Conservation (phyloP, 257 asterid genomes). For the Anisodus acutangulus region DNA sequence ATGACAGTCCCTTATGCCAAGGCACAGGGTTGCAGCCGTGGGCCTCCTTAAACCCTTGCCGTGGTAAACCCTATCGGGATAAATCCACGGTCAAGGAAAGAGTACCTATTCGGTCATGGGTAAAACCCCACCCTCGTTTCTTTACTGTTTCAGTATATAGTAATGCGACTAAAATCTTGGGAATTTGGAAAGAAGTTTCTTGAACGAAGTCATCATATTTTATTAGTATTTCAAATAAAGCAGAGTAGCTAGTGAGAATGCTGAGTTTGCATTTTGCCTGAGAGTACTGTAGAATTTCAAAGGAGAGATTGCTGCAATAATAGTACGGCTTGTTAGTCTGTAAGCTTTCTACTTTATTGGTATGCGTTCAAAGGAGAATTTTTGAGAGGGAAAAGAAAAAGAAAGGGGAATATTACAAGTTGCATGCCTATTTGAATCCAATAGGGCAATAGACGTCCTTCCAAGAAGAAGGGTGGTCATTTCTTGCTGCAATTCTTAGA, state of each 20-base stretch:
- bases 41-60: too few species aligned
- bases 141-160: background rate
- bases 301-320: too few species aligned
- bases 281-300: background rate
- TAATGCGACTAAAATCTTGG: background rate
- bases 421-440: conserved; percentile 18
- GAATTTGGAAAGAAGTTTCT: background rate
- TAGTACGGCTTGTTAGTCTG: conserved; percentile 28
- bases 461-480: conserved; percentile 30
- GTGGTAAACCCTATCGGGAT: too few species aligned
- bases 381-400: background rate
- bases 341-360: conserved; percentile 24
- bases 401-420: conserved; percentile 18
- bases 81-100: too few species aligned
- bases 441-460: background rate
- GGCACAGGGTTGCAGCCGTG: too few species aligned
- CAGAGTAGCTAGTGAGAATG: background rate
- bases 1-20: too few species aligned
- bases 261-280: background rate
- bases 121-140: too few species aligned
- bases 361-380: conserved; percentile 23
- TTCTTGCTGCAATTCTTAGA: conserved; percentile 21
- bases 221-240: too few species aligned
- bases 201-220: background rate
- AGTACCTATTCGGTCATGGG: too few species aligned